Percentiles rank a stretch among this genome's conserved stretches.
phyloP scores from a whole-genome alignment of 2,329 filamentous ascomycete genomes.

The Cercospora sp. region DNA sequence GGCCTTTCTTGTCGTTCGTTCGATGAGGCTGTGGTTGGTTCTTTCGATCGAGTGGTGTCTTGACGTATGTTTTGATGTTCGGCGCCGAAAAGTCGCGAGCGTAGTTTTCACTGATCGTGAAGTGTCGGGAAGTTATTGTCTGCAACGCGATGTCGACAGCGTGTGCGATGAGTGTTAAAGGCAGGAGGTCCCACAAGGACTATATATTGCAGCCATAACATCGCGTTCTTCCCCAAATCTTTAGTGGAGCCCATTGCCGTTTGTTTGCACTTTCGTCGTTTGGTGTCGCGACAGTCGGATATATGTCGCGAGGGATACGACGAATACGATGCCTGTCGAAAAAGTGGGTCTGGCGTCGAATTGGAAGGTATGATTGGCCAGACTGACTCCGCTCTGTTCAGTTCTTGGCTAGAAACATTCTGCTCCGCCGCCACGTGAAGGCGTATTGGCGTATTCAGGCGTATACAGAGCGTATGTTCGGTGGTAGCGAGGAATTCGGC shows the following conservation, averaged over 20 bases:
- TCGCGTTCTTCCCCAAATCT: not conserved
- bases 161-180: not conserved
- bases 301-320: not conserved
- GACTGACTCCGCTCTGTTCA: not conserved
- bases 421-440: not conserved
- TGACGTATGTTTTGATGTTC: not conserved
- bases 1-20: not conserved
- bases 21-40: not conserved
- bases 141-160: not conserved
- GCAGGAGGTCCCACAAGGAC: not conserved
- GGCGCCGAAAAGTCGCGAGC: not conserved
- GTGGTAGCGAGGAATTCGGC: not conserved
- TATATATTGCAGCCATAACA: not conserved
- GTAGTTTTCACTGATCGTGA: not conserved
- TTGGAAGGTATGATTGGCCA: not conserved
- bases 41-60: not conserved
- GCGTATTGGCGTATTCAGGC: not conserved
- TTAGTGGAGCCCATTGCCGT: not conserved
- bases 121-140: not conserved
- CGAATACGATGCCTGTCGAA: not conserved
- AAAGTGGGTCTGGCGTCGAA: not conserved
- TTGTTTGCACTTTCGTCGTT: not conserved
- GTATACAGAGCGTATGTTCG: not conserved
- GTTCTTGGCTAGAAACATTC: not conserved
- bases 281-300: not conserved